Conservation (phyloP, 768 basidiomycete genomes). For the Trametes sanguinea region DNA sequence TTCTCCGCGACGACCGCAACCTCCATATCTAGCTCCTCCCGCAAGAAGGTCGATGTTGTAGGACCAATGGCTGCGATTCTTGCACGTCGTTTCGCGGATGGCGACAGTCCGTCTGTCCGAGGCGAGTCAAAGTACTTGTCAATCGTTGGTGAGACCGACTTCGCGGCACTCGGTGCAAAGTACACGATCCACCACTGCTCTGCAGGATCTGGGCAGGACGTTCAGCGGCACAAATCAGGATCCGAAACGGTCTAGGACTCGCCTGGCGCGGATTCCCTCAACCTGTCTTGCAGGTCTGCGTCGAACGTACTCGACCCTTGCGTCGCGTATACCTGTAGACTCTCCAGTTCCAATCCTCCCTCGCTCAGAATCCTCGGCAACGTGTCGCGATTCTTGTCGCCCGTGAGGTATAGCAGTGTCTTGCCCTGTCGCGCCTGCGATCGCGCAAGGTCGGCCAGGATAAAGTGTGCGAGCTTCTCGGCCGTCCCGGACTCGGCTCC, state of each 20-base stretch:
- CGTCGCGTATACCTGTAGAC: slow-evolving; percentile 73
- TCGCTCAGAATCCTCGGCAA: slow-evolving; percentile 51
- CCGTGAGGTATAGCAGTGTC: slow-evolving; percentile 72
- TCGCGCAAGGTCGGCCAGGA: slow-evolving; percentile 43
- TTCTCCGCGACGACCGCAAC: slow-evolving; percentile 59
- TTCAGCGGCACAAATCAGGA: no score
- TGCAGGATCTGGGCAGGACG: neutral
- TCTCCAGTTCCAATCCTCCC: slow-evolving; percentile 46
- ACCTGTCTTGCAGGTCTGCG: slow-evolving; percentile 37
- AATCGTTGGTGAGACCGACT: slow-evolving; percentile 54
- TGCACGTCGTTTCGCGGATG: neutral
- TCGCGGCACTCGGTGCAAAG: slow-evolving; percentile 75
- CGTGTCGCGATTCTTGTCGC: slow-evolving; percentile 84
- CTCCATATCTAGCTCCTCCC: slow-evolving; percentile 42
- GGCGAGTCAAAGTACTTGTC: slow-evolving; percentile 46
- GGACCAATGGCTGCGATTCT: slow-evolving; percentile 67
- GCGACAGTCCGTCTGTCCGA: neutral
- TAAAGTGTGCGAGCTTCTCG: slow-evolving; percentile 66
- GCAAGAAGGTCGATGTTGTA: slow-evolving; percentile 58
- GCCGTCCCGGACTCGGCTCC: slow-evolving; percentile 60
- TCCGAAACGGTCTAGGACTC: no score
- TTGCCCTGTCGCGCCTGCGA: slow-evolving; percentile 8
- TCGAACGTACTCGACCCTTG: slow-evolving; percentile 54
- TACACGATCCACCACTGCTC: slow-evolving; percentile 67
- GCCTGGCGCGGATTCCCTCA: neutral